Conservation (phyloP, 2,329 filamentous ascomycete genomes). For the Diaporthe citri region DNA sequence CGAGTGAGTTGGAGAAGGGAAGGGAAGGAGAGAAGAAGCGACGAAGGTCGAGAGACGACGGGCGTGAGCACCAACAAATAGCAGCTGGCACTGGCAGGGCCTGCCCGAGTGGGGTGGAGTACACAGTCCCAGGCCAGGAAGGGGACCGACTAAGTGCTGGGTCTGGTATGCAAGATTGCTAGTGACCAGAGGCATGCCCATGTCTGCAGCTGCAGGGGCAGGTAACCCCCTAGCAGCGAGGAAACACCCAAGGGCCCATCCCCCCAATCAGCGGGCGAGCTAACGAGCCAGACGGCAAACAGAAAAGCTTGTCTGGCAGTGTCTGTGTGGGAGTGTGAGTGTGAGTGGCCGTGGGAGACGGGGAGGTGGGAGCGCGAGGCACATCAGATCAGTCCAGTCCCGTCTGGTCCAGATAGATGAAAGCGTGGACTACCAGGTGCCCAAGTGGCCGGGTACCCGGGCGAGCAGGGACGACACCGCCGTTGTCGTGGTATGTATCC, state of each 20-base stretch:
- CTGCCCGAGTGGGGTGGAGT: conserved; percentile 14
- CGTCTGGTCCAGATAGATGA: neutral
- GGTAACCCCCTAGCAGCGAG: neutral
- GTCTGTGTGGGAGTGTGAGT: neutral
- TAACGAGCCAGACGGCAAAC: conserved; percentile 25
- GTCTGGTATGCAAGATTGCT: conserved; percentile 29
- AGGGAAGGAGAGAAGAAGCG: conserved; percentile 14
- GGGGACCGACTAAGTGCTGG: conserved; percentile 27
- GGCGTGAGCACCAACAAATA: conserved; percentile 40
- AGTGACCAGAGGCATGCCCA: conserved; percentile 21
- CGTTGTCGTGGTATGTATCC: neutral
- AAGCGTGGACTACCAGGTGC: neutral
- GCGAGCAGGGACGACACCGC: conserved; percentile 19
- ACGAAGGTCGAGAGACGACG: conserved; percentile 19
- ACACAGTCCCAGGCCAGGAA: neutral
- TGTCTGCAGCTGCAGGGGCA: neutral
- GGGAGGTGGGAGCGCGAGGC: conserved; percentile 14
- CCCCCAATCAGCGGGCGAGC: conserved; percentile 27
- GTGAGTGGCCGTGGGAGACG: neutral
- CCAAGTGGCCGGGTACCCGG: neutral
- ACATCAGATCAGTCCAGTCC: conserved; percentile 12
- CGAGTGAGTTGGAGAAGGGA: conserved; percentile 40
- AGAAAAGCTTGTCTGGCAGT: conserved; percentile 37
- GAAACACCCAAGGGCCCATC: conserved; percentile 6
- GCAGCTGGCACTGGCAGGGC: conserved; percentile 23